Conservation (phyloP, 176 grass and related monocot species). For the Ananas comosus region DNA sequence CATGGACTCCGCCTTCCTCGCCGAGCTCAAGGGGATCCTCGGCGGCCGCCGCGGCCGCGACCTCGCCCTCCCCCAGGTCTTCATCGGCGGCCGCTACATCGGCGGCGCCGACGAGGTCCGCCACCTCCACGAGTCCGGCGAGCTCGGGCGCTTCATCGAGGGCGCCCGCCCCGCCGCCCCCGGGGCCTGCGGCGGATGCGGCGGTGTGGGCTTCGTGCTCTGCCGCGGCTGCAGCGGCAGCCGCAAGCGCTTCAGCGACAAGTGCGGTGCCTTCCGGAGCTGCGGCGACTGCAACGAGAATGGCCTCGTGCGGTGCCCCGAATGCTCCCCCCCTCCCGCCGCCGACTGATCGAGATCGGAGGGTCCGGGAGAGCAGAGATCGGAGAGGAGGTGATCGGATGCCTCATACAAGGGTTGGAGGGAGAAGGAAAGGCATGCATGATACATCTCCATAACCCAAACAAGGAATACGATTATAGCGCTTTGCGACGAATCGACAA, state of each 20-base stretch:
- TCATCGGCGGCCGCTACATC: slow-evolving; percentile 53
- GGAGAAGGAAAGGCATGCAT: neutral
- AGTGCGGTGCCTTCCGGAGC: slow-evolving; percentile 61
- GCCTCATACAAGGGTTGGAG: slow-evolving; percentile 15
- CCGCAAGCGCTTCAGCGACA: slow-evolving; percentile 63
- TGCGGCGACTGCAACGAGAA: slow-evolving; percentile 81
- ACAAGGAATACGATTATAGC: neutral
- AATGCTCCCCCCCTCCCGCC: slow-evolving; percentile 20
- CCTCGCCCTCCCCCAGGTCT: slow-evolving; percentile 58
- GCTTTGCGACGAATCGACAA: neutral
- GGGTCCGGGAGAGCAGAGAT: neutral
- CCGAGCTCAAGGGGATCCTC: slow-evolving; percentile 44
- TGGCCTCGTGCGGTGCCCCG: slow-evolving; percentile 58
- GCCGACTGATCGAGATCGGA: slow-evolving; percentile 23
- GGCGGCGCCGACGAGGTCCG: slow-evolving; percentile 71
- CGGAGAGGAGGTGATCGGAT: neutral
- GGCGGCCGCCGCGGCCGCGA: slow-evolving; percentile 22
- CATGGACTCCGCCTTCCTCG: slow-evolving; percentile 67
- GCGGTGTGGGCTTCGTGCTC: slow-evolving; percentile 45
- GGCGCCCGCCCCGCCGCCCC: slow-evolving; percentile 16
- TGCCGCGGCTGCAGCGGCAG: slow-evolving; percentile 54
- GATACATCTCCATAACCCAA: neutral
- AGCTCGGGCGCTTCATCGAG: slow-evolving; percentile 52
- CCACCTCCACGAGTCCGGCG: slow-evolving; percentile 63
- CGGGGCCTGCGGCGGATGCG: slow-evolving; percentile 48